These are phyloP conservation scores for Sugiyamaella novakii DNA, from an alignment of 1,139 yeast genomes.

Conservation along the genomic window DNA sequence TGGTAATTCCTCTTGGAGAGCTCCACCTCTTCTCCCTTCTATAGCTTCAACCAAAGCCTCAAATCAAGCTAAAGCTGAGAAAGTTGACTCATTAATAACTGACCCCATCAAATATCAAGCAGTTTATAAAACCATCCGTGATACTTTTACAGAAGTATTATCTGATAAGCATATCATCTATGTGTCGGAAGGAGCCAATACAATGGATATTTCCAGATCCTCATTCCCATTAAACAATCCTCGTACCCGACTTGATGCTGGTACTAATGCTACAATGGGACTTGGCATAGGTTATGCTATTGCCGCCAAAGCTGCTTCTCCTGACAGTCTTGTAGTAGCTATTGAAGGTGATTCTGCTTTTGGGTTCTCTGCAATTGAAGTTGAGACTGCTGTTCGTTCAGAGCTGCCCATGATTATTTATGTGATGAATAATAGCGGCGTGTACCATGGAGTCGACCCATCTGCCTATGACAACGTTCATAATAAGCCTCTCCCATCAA, in stretches of 20 bases:
- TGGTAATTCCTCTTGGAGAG: conserved; percentile 32
- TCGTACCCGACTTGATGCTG: conserved; percentile 61
- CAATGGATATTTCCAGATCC: conserved; percentile 67
- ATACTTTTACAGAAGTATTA: conserved; percentile 37
- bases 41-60: conserved; percentile 40
- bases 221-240: conserved; percentile 58
- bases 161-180: conserved; percentile 44
- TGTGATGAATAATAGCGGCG: conserved; percentile 69
- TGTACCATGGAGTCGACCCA: conserved; percentile 59
- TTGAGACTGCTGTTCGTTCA: conserved; percentile 62
- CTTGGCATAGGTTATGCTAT: conserved; percentile 67
- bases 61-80: conserved; percentile 46
- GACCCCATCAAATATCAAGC: conserved; percentile 53
- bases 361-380: conserved; percentile 66
- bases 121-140: conserved; percentile 54
- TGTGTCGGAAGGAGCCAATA: conserved; percentile 68
- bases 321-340: conserved; percentile 53
- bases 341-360: conserved; percentile 74
- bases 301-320: conserved; percentile 55
- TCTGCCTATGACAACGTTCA: conserved; percentile 35
- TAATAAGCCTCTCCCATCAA: conserved; percentile 50
- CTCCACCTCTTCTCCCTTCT: conserved; percentile 40
- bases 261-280: conserved; percentile 75
- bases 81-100: conserved; percentile 35
- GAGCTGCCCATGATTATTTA: conserved; percentile 56